phyloP scores from a whole-genome alignment of 441 rosid genomes.

The Adansonia rubrostipa region DNA sequence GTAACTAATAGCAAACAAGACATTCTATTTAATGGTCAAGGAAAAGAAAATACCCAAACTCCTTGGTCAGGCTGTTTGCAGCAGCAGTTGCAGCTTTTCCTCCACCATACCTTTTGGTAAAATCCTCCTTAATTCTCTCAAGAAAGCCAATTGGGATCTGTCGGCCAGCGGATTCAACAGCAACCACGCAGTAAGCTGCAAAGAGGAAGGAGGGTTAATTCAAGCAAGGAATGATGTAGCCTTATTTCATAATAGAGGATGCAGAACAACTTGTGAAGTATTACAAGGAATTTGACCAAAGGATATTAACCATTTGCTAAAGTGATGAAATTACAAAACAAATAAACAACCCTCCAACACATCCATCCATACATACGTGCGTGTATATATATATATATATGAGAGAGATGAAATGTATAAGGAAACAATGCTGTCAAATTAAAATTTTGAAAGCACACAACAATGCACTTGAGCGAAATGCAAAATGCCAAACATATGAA shows the following conservation, averaged over 20 bases:
- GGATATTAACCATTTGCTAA: not conserved
- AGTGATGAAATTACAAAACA: not conserved
- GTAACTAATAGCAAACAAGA: not conserved
- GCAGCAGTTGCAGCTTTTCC: slow-evolving; percentile 83
- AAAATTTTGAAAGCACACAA: not conserved
- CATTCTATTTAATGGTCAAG: not conserved
- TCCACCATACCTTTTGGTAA: slow-evolving; percentile 76
- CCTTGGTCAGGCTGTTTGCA: slow-evolving; percentile 78
- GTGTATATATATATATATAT: too few species aligned
- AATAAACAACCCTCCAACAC: not conserved
- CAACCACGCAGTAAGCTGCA: slow-evolving; percentile 96
- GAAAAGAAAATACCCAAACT: slow-evolving; percentile 63
- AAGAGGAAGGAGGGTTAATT: slow-evolving; percentile 28
- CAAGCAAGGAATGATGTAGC: not conserved
- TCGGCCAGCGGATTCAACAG: slow-evolving; percentile 84
- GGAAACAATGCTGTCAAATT: not conserved
- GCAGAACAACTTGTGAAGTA: not conserved
- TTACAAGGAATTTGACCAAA: not conserved
- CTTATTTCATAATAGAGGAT: not conserved
- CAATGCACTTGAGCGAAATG: not conserved
- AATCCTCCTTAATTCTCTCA: slow-evolving; percentile 88
- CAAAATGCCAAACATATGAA: not conserved
- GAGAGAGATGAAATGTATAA: not conserved
- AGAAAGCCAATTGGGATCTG: slow-evolving; percentile 91
- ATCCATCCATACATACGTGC: too few species aligned